phyloP scores from a whole-genome alignment of 495 filamentous ascomycete genomes.

The Hyphodiscus hymeniophilus region DNA sequence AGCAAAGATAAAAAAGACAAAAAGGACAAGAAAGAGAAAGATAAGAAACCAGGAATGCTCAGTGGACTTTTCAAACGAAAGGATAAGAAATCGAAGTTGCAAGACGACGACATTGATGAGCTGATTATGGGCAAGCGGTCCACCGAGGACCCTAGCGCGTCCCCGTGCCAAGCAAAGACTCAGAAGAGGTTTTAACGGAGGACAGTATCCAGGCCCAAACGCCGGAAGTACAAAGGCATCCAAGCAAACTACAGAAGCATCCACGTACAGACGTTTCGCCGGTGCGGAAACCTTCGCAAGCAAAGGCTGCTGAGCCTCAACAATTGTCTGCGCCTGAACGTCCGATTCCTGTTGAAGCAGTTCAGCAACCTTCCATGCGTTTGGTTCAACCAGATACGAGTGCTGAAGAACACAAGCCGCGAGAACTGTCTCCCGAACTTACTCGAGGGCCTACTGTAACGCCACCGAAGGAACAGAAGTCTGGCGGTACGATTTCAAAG shows the following conservation, averaged over 20 bases:
- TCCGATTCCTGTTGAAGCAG: slow-evolving; percentile 26
- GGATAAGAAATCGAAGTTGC: slow-evolving; percentile 62
- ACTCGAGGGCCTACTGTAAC: slow-evolving; percentile 3
- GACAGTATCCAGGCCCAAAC: slow-evolving; percentile 21
- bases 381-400: slow-evolving; percentile 47
- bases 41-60: slow-evolving; percentile 87
- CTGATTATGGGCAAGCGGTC: slow-evolving; percentile 28
- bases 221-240: slow-evolving; percentile 42
- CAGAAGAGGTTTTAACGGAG: slow-evolving; percentile 16
- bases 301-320: slow-evolving; percentile 31
- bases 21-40: slow-evolving; percentile 81
- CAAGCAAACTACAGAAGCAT: slow-evolving; percentile 72
- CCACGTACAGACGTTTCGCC: slow-evolving; percentile 46
- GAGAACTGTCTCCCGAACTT: slow-evolving; percentile 18
- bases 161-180: slow-evolving; percentile 24
- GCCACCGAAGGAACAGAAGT: slow-evolving; percentile 17
- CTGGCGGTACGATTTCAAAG: slow-evolving; percentile 24
- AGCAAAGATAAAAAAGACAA: slow-evolving; percentile 38
- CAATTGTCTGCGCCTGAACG: slow-evolving; percentile 19
- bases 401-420: slow-evolving; percentile 29
- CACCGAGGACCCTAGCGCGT: slow-evolving; percentile 12
- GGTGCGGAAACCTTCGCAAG: slow-evolving; percentile 31
- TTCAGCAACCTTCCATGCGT: slow-evolving; percentile 46
- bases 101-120: slow-evolving; percentile 36
- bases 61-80: slow-evolving; percentile 93